Conservation (phyloP, 176 grass and related monocot species). For the Aegilops bicornis region DNA sequence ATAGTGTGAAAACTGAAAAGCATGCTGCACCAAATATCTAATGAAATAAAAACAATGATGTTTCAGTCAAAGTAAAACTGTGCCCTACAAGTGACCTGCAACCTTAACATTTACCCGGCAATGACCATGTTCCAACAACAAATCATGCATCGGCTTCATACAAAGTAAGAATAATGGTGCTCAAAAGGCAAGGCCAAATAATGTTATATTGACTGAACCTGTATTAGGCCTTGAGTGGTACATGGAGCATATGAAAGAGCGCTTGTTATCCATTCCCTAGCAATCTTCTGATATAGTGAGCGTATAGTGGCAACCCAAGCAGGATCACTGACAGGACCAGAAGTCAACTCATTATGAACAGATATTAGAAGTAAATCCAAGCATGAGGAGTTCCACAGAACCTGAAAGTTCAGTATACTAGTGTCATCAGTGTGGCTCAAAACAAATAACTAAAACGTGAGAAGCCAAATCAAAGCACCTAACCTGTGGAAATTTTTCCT, state of each 20-base stretch:
- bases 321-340: conserved; percentile 95
- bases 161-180: conserved; percentile 22
- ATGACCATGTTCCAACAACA: conserved; percentile 39
- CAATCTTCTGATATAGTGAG: conserved; percentile 92
- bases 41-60: conserved; percentile 9
- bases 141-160: conserved; percentile 27
- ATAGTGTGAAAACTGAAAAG: conserved; percentile 11
- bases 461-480: conserved; percentile 22
- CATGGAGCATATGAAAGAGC: conserved; percentile 98
- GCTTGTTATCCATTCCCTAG: conserved; percentile 96
- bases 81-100: conserved; percentile 26
- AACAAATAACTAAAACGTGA: conserved; percentile 28
- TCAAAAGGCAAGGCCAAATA: conserved; percentile 21
- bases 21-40: conserved; percentile 21
- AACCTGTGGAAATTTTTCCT: conserved; percentile 98
- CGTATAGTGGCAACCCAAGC: conserved; percentile 95
- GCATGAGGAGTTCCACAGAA: conserved; percentile 95
- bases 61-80: conserved; percentile 1
- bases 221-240: conserved; percentile 96
- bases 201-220: conserved; percentile 60
- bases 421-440: conserved; percentile 21
- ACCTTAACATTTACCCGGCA: conserved; percentile 35
- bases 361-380: conserved; percentile 98
- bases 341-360: conserved; percentile 93
- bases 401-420: conserved; percentile 52